Evolutionary conservation across 257 asterid genomes (phyloP).

Genomic region (Gentiana macrophylla): DNA sequence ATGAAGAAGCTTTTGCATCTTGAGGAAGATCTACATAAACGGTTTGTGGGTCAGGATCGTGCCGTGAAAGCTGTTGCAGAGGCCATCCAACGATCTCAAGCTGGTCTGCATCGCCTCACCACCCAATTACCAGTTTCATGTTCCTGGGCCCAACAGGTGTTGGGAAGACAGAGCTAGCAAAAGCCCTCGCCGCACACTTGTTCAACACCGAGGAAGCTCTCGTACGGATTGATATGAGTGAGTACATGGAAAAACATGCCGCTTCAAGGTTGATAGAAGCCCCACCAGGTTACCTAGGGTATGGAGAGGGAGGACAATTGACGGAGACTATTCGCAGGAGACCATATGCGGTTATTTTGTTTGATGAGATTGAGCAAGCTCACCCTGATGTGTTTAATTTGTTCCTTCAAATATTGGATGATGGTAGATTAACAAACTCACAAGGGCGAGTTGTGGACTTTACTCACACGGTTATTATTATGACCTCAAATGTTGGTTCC

Average conservation of each 20-base stretch:
- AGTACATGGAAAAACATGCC: slow-evolving; percentile 6
- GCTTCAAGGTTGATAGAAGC: slow-evolving; percentile 7
- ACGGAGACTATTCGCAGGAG: slow-evolving; percentile 4
- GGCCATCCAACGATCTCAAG: slow-evolving; percentile 5
- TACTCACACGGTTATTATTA: slow-evolving; percentile 5
- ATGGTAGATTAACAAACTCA: slow-evolving; percentile 7
- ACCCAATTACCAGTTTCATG: slow-evolving; percentile 6
- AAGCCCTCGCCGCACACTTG: slow-evolving; percentile 5
- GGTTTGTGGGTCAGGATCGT: slow-evolving; percentile 29
- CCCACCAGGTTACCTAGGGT: slow-evolving; percentile 9
- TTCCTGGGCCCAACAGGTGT: slow-evolving; percentile 9
- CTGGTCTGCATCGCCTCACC: slow-evolving; percentile 2
- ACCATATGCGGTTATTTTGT: slow-evolving; percentile 6
- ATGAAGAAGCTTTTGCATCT: slow-evolving; percentile 70
- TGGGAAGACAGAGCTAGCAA: slow-evolving; percentile 9
- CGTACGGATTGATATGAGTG: slow-evolving; percentile 10
- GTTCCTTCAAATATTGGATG: slow-evolving; percentile 2
- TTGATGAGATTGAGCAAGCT: slow-evolving; percentile 9
- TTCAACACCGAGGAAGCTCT: slow-evolving; percentile 6
- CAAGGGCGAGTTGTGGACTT: slow-evolving; percentile 4
- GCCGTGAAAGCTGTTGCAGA: slow-evolving; percentile 4
- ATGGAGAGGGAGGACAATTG: slow-evolving; percentile 5
- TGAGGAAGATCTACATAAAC: slow-evolving; percentile 74
- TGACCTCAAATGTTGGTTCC: slow-evolving; percentile 10
- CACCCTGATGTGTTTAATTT: slow-evolving; percentile 7